Percentiles rank a stretch among this genome's conserved stretches.
phyloP scores from a whole-genome alignment of 2,329 filamentous ascomycete species.

The Fusarium vanettenii region DNA sequence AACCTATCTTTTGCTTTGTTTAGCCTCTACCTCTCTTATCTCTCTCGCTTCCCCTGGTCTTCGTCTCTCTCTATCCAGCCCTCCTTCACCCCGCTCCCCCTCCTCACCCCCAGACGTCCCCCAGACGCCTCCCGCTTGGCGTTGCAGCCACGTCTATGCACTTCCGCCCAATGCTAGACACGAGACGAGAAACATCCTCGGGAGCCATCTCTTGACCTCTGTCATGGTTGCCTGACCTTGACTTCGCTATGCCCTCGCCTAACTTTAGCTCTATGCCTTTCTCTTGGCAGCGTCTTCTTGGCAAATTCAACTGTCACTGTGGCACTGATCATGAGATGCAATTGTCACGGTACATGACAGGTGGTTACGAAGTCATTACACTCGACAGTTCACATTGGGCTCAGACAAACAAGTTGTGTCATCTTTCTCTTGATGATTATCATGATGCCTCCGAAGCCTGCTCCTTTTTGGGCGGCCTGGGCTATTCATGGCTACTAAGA shows the following conservation, averaged over 20 bases:
- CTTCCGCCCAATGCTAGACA: neutral
- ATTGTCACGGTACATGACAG: neutral
- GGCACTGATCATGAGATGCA: slow-evolving; percentile 18
- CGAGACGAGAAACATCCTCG: neutral
- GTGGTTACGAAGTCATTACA: neutral
- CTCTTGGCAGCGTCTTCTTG: neutral
- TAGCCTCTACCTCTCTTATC: slow-evolving; percentile 1
- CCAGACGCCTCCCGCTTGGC: slow-evolving; percentile 30
- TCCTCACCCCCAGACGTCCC: neutral
- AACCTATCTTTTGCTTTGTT: neutral
- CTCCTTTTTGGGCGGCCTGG: slow-evolving; percentile 28
- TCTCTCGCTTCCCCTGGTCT: neutral
- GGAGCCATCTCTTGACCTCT: neutral
- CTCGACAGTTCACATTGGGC: slow-evolving; percentile 13
- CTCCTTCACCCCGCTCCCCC: neutral
- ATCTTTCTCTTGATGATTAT: slow-evolving; percentile 17
- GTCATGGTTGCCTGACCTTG: slow-evolving; percentile 1
- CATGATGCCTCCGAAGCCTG: slow-evolving; percentile 24
- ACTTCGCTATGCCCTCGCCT: neutral
- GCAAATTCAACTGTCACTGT: slow-evolving; percentile 9
- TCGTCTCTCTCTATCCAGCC: neutral
- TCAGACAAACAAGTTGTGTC: neutral
- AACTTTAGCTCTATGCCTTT: neutral
- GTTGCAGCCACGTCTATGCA: neutral
- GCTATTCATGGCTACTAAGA: slow-evolving; percentile 24